These are phyloP conservation scores for Ambrosia trifida DNA, from an alignment of 129 eudicot genomes.

Conservation along the genomic window DNA sequence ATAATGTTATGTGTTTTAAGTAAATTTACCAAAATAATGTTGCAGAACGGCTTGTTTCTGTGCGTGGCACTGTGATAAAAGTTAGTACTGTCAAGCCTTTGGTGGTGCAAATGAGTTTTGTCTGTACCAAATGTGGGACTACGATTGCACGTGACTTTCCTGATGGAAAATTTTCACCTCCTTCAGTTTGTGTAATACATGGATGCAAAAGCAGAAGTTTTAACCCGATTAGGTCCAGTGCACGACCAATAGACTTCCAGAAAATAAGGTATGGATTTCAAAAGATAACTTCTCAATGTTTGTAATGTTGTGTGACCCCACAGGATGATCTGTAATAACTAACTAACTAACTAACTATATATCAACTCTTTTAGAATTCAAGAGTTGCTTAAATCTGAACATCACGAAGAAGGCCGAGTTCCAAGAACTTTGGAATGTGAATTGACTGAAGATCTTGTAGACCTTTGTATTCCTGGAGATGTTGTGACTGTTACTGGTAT, in stretches of 20 bases:
- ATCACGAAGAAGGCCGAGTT: conserved; percentile 98
- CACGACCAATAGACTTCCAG: conserved; percentile 81
- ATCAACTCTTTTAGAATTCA: conserved; percentile 54
- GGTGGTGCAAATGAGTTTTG: conserved; percentile 77
- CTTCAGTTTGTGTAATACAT: conserved; percentile 57
- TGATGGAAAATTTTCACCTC: conserved; percentile 95
- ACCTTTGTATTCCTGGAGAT: conserved; percentile 97
- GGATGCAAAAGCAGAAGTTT: conserved; percentile 87
- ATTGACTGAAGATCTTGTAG: conserved; percentile 93
- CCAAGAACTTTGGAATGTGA: conserved; percentile 98
- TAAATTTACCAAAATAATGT: conserved; percentile 16
- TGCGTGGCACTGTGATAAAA: conserved; percentile 83
- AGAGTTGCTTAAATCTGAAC: conserved; percentile 86
- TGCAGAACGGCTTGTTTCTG: conserved; percentile 86
- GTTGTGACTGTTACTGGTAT: conserved; percentile 86
- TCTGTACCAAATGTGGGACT: conserved; percentile 83
- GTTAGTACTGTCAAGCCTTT: conserved; percentile 93
- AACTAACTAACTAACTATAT: not conserved
- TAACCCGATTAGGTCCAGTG: conserved; percentile 73
- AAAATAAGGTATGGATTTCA: conserved; percentile 61
- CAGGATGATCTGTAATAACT: not conserved
- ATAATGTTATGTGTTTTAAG: conserved; percentile 16
- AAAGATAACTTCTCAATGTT: not conserved
- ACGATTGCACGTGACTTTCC: conserved; percentile 69
- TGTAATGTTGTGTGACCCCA: not conserved